phyloP scores from a whole-genome alignment of 805 yeast species.

The Yarrowia sp. region DNA sequence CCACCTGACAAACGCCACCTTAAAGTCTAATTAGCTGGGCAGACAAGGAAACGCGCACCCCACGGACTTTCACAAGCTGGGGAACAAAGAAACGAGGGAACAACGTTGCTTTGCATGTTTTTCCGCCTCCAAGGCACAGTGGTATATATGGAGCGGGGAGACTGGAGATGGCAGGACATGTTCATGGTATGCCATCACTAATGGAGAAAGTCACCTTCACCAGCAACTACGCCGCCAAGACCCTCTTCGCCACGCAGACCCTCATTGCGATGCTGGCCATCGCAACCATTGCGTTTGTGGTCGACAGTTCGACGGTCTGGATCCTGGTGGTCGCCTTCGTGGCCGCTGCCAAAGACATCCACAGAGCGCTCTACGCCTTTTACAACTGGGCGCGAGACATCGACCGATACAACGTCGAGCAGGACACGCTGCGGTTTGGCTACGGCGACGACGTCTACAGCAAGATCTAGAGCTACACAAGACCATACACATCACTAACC shows the following conservation, averaged over 20 bases:
- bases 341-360: slow-evolving; percentile 22
- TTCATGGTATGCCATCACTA: slow-evolving; percentile 16
- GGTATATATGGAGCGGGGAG: slow-evolving; percentile 17
- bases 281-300: slow-evolving; percentile 23
- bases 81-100: neutral
- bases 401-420: slow-evolving; percentile 19
- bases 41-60: neutral
- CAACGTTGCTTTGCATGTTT: slow-evolving; percentile 21
- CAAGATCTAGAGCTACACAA: neutral
- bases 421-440: slow-evolving; percentile 16
- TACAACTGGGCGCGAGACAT: slow-evolving; percentile 24
- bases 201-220: slow-evolving; percentile 26
- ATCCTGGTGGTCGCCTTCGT: slow-evolving; percentile 9
- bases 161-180: neutral
- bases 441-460: slow-evolving; percentile 14
- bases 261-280: slow-evolving; percentile 22
- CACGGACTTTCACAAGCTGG: slow-evolving; percentile 25
- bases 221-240: slow-evolving; percentile 26
- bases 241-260: slow-evolving; percentile 20
- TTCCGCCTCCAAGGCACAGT: neutral
- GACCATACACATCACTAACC: neutral
- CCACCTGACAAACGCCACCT: neutral
- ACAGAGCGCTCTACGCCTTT: slow-evolving; percentile 22
- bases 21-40: neutral
- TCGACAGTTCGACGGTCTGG: slow-evolving; percentile 19